Evolutionary conservation across 2,329 filamentous ascomycete species (phyloP), one percentile per base, ranked within the genome.

Genomic region (Claviceps monticola): DNA sequence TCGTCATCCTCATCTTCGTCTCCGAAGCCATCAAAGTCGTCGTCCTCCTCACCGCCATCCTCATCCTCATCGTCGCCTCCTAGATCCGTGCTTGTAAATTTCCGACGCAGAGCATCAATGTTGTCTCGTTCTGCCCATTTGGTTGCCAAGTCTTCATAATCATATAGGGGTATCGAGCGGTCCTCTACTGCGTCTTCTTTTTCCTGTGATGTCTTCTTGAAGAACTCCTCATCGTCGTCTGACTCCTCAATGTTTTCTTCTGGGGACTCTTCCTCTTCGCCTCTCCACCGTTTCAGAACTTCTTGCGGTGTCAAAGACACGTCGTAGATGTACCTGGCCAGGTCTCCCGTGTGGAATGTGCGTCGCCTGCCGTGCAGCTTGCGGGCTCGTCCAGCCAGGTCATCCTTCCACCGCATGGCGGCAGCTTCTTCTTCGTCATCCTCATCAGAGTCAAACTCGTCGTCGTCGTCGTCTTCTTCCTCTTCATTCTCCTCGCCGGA

Each of bases 321-420:
- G 59, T 97, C 86, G 67, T 98, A 98, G 71, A 98, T 84, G 66
- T 94, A 76, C 57, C 86, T 82, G 0, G 88, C 88, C 34, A 98
- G 77, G 61, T 97, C 90, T 14, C 80, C 78, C 8, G 88, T 84
- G 51, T 89, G 82, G 61, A 86, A 95, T 16, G 84, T 78, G 43
- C 80, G 79, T 56, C 79, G 82, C 58, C 78, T 82, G 29, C 78
- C 76, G 62, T 93, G 86, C 37, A 90, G 71, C 52, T 76, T 79
- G 56, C 78, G 78, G 1, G 90, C 90, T 51, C 83, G 87, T 53
- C 84, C 83, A 9, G 80, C 70, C 64, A 98, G 78, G 60, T 95
- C 90, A 23, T 86, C 80, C 66, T 98, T 98, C 94, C 94, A 98
- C 45, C 82, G 78, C 21, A 87, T 60, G 3, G 77, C 83, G 2